These are phyloP conservation scores for Madurella fahalii DNA, from an alignment of 2,329 filamentous ascomycete species.

Conservation along the genomic window DNA sequence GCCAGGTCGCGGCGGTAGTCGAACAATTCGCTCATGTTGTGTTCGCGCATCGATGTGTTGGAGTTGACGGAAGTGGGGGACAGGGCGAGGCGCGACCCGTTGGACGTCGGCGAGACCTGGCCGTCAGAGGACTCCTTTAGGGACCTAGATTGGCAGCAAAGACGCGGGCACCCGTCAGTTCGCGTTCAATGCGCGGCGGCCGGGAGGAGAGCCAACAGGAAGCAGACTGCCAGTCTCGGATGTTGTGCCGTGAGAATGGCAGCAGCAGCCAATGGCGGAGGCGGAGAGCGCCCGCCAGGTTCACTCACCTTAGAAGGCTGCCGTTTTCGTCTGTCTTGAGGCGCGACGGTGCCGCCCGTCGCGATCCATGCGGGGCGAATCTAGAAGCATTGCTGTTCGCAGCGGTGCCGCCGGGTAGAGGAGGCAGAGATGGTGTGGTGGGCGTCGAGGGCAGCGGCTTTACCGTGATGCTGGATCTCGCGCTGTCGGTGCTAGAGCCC, in stretches of 20 bases:
- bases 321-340: slow-evolving; percentile 54
- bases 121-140: slow-evolving; percentile 33
- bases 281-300: slow-evolving; percentile 25
- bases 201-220: slow-evolving; percentile 4
- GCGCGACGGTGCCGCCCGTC: slow-evolving; percentile 41
- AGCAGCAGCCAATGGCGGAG: background rate
- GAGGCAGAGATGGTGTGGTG: slow-evolving; percentile 15
- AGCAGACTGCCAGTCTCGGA: slow-evolving; percentile 18
- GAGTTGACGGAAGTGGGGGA: slow-evolving; percentile 41
- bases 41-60: slow-evolving; percentile 51
- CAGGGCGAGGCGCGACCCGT: slow-evolving; percentile 41
- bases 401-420: slow-evolving; percentile 19
- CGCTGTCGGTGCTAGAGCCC: slow-evolving; percentile 63
- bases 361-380: slow-evolving; percentile 24
- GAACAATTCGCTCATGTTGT: slow-evolving; percentile 57
- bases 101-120: slow-evolving; percentile 49
- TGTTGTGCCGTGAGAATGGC: slow-evolving; percentile 7
- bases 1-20: slow-evolving; percentile 70
- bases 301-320: slow-evolving; percentile 38
- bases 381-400: slow-evolving; percentile 25
- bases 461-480: slow-evolving; percentile 62
- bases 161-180: slow-evolving; percentile 31
- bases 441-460: slow-evolving; percentile 41
- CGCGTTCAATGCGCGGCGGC: slow-evolving; percentile 13
- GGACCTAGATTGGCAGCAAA: slow-evolving; percentile 27